Evolutionary conservation across 495 filamentous ascomycete genomes (phyloP), one percentile per base, ranked within the genome.

Genomic region (Penicillium salamii): DNA sequence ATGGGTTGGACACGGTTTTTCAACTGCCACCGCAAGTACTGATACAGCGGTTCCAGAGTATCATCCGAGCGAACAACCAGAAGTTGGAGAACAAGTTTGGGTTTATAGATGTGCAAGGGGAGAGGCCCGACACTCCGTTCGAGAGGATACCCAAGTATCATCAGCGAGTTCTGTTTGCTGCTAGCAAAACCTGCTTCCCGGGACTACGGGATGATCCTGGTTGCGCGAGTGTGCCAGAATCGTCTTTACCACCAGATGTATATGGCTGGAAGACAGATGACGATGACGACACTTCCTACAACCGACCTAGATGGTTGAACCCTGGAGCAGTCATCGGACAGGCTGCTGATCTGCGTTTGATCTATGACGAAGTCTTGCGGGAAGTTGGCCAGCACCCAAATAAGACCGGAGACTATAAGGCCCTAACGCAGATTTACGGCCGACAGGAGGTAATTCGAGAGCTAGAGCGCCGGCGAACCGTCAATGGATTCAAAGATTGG

Each of bases 1-100:
- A 85, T 59, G 77, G 76, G 12, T 59, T 69, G 32, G 80, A 86
- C 50, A 66, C 74, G 0, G 80, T 79, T 69, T 84, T 87, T 58
- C 83, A 87, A 59, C 62, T 86, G 21, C 81, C 80, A 1, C 72
- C 80, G 2, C 75, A 83, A 34, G 65, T 86, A 7, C 55, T 83
- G 49, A 74, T 87, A 3, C 58, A 73, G 42, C 69, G 81, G 29
- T 86, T 80, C 54, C 73, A 80, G 45, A 61, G 63, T 4, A 59
- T 83, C 19, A 47, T 79, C 7, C 58, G 66, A 12, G 72, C 71
- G 31, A 77, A 74, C 14, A 81, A 84, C 49, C 54, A 61, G 23
- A 70, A 73, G 21, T 55, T 83, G 31, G 53, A 53, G 33, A 59
- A 67, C 31, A 74, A 72, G 33, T 81, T 82, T 57, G 78, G 78